Base-by-base conservation (phyloP, 2,329 filamentous ascomycete species). In the Zarea fungicola region DNA sequence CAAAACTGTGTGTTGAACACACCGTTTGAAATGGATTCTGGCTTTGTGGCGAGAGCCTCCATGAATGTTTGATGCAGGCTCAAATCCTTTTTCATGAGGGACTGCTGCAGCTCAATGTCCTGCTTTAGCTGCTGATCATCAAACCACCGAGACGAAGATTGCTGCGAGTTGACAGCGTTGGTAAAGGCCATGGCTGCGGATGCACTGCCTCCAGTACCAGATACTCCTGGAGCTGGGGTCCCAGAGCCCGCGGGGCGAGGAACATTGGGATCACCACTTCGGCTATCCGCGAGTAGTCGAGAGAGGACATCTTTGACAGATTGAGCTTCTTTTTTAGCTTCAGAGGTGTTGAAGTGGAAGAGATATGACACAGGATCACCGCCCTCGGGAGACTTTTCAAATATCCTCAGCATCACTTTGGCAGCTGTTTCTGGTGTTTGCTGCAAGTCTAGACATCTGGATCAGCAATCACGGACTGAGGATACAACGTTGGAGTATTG, bases 1-100 rank as follows among this genome's bases (percentile, higher is more conserved):
- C 93, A 99, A 70, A 99, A 99, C 64, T 96, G 92, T 1, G 83
- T 76, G 57, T 92, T 90, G 65, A 97, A 96, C 37, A 90, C 85
- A 2, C 80, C 80, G 23, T 86, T 82, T 0, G 85, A 85, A 53
- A 97, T 85, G 2, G 86, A 84, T 7, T 92, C 86, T 1, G 92
- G 90, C 61, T 96, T 96, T 8, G 87, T 87, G 45, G 80, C 77
- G 42, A 90, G 74, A 1, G 89, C 87, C 61, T 96, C 89, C 70
- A 89, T 84, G 64, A 96, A 96, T 36, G 91, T 93, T 63, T 87
- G 83, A 57, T 87, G 81, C 34, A 99, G 75, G 10, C 75, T 75
- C 16, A 80, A 74, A 61, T 95, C 87, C 49, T 88, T 84, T 59
- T 87, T 90, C 65, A 97, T 82, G 6, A 99, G 77, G 1, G 89